Percentiles rank a stretch among this genome's conserved stretches.
These are phyloP conservation scores for Blechomonas ayalai DNA, from an alignment of 208 protist genomes.

Conservation along the genomic window DNA sequence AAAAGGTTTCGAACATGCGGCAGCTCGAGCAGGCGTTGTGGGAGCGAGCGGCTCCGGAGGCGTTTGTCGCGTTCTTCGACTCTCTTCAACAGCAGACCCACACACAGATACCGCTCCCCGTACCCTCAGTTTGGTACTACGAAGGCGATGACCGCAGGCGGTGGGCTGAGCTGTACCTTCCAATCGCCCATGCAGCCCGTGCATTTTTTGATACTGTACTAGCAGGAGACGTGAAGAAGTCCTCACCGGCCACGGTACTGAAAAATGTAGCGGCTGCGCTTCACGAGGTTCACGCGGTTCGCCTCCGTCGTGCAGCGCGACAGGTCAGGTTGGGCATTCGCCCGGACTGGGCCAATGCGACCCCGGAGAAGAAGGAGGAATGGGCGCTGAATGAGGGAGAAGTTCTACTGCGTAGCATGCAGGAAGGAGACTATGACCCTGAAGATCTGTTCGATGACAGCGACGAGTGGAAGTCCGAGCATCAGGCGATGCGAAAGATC, in stretches of 20 bases:
- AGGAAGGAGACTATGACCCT: constrained; percentile 63
- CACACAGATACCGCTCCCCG: constrained; percentile 64
- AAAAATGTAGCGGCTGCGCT: constrained; percentile 39
- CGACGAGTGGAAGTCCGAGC: constrained; percentile 67
- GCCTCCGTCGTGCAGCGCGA: constrained; percentile 26
- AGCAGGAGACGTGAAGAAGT: constrained; percentile 20
- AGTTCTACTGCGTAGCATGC: constrained; percentile 35
- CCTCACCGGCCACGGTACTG: constrained; percentile 6
- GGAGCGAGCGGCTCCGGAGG: constrained; percentile 20
- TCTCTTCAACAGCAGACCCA: constrained; percentile 59
- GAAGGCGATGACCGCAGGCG: constrained; percentile 54
- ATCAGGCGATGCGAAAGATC: constrained; percentile 33
- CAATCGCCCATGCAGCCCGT: constrained; percentile 32
- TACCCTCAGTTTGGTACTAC: constrained; percentile 72
- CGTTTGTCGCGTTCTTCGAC: constrained; percentile 64
- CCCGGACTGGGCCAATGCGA: constrained; percentile 12
- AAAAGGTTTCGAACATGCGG: constrained; percentile 61
- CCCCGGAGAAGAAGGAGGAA: constrained; percentile 24
- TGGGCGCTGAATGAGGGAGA: constrained; percentile 45
- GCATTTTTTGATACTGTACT: constrained; percentile 58
- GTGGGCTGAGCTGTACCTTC: constrained; percentile 75
- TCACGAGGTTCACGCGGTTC: constrained; percentile 33
- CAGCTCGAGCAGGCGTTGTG: constrained; percentile 64
- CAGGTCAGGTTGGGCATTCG: constrained; percentile 29
- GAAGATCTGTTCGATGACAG: constrained; percentile 57